These are phyloP conservation scores for Linum usitatissimum DNA, from an alignment of 345 rosid genomes.

Conservation along the genomic window DNA sequence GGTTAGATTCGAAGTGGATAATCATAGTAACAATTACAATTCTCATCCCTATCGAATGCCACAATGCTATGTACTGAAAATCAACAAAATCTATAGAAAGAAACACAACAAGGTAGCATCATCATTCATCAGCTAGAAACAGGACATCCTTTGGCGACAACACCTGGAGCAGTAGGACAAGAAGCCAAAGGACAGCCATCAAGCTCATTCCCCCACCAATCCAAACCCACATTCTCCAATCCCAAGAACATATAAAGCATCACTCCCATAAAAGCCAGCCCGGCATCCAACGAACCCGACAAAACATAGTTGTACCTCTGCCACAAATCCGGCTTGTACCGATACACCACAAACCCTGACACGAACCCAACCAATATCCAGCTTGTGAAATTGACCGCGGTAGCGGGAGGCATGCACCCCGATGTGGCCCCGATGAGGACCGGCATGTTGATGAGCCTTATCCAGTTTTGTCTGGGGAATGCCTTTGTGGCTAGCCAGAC, in stretches of 20 bases:
- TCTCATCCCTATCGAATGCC: too few relatives aligned
- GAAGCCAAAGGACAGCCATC: slow-evolving; percentile 83
- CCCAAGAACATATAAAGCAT: slow-evolving; percentile 76
- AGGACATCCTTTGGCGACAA: slow-evolving; percentile 71
- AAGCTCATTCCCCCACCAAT: slow-evolving; percentile 98
- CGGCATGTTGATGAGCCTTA: slow-evolving; percentile 80
- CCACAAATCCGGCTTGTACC: slow-evolving; percentile 76
- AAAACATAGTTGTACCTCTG: slow-evolving; percentile 76
- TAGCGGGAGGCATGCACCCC: slow-evolving; percentile 87
- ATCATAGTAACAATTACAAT: too few relatives aligned
- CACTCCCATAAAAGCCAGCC: slow-evolving; percentile 96
- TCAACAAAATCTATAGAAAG: too few relatives aligned
- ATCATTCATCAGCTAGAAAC: slow-evolving; percentile 27
- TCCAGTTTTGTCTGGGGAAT: slow-evolving; percentile 77
- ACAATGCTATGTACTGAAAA: too few relatives aligned
- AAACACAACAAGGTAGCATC: not conserved
- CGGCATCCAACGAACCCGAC: slow-evolving; percentile 90
- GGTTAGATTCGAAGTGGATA: too few relatives aligned
- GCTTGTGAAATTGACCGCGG: slow-evolving; percentile 94
- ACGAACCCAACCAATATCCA: slow-evolving; percentile 76
- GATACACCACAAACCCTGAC: slow-evolving; percentile 69
- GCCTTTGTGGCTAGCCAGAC: slow-evolving; percentile 75
- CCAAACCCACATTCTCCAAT: slow-evolving; percentile 46
- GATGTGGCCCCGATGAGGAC: slow-evolving; percentile 64
- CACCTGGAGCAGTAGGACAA: slow-evolving; percentile 69